Evolutionary conservation across 1,284 basidiomycete genomes (phyloP), one percentile per base, ranked within the genome.

Genomic region (Ganoderma lucidum): DNA sequence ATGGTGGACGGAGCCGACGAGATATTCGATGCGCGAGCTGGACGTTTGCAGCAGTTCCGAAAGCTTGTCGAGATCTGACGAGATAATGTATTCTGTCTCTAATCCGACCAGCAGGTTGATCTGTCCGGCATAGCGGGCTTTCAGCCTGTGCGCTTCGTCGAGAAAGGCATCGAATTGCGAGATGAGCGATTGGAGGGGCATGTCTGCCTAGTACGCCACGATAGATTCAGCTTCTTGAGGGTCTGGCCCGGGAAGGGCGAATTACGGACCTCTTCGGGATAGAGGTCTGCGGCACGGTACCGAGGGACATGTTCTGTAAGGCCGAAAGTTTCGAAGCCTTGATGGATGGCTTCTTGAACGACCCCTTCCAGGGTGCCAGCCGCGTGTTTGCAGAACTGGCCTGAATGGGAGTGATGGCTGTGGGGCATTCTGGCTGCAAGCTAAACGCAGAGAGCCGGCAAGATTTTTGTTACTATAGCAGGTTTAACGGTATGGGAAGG

Each of bases 301-400:
- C 97, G 90, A 48, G 97, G 97, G 59, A 94, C 93, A 81, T 99
- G 98, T 81, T 99, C 97, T n/a, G 92, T 94, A 68, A 99, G 84
- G 4, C 96, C 96, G 78, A 93, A 99, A 0, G 93, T 85, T 68
- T 87, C 84, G 79, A 99, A 99, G 0, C 92, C 90, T 78, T 93
- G 87, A 2, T 82, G 78, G 66, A 96, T 91, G 12, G 98, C 97
- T 73, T 92, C 90, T 6, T 84, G 78, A 0, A 98, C 91, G 17
- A 97, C 92, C 2, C 94, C 88, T 72, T 96, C 90, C 30, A 99
- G 86, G 0, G 86, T 85, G 6, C 93, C 92, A 3, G 81, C 79
- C 9, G 96, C 97, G 80, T 99, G 98, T 72, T 90, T 92, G 85
- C 97, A 99, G 83, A 98, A 99, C 78, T 98, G 92, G 41, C 97